Evolutionary conservation across 257 asterid genomes (phyloP).

Genomic region (Fraxinus quadrangulata): DNA sequence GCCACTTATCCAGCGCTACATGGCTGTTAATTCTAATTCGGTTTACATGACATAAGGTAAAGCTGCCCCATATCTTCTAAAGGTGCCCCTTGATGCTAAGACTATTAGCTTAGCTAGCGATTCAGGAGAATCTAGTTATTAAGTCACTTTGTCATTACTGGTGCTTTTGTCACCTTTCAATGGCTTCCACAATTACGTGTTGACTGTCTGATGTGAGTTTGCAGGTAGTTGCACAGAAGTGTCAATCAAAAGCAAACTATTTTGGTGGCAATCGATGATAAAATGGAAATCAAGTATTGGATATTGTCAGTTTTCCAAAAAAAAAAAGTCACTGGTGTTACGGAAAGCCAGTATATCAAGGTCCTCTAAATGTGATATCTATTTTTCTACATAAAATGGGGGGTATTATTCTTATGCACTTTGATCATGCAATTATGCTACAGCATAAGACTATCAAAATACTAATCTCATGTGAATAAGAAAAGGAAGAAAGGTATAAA

Average conservation of each 20-base stretch:
- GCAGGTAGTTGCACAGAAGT: not conserved
- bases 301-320: not conserved
- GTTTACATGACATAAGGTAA: not conserved
- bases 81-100: not conserved
- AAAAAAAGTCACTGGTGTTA: not conserved
- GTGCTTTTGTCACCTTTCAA: not conserved
- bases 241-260: not conserved
- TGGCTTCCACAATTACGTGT: not conserved
- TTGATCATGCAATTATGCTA: not conserved
- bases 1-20: not conserved
- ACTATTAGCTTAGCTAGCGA: not conserved
- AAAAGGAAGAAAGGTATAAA: slow-evolving; percentile 5
- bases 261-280: not conserved
- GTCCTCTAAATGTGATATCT: not conserved
- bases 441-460: not conserved
- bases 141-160: not conserved
- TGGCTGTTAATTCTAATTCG: not conserved
- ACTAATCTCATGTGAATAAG: not conserved
- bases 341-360: not conserved
- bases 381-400: not conserved
- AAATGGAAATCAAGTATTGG: not conserved
- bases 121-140: not conserved
- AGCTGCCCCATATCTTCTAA: not conserved
- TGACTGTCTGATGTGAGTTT: not conserved
- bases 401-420: not conserved